phyloP scores from a whole-genome alignment of 1,139 yeast genomes.

The Yarrowia galli region DNA sequence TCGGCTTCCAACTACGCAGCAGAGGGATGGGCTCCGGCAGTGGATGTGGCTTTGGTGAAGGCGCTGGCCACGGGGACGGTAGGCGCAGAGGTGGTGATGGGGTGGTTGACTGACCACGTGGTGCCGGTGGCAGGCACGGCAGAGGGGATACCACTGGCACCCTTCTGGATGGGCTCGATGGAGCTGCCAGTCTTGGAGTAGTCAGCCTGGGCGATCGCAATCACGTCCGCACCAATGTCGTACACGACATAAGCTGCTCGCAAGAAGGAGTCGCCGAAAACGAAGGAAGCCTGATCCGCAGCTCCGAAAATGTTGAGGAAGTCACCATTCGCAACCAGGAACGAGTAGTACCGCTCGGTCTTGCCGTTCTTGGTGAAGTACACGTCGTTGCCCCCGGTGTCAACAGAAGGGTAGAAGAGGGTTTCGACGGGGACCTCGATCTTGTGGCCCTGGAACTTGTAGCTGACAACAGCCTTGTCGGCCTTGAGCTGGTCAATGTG shows the following conservation, averaged over 20 bases:
- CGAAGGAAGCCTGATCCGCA: too few species aligned
- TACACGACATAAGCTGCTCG: constrained; percentile 78
- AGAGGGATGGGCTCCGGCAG: too few species aligned
- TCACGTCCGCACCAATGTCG: constrained; percentile 69
- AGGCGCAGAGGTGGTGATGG: constrained; percentile 27
- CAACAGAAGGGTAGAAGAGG: too few species aligned
- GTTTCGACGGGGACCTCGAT: constrained; percentile 45
- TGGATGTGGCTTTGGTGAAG: too few species aligned
- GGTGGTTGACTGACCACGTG: constrained; percentile 6
- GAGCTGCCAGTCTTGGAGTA: constrained; percentile 5
- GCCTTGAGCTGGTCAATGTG: constrained; percentile 41
- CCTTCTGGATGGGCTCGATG: constrained; percentile 16
- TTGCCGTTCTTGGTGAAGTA: background rate
- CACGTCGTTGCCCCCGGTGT: too few species aligned
- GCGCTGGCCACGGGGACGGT: too few species aligned
- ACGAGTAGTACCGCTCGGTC: background rate
- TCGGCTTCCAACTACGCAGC: too few species aligned
- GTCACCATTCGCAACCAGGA: background rate
- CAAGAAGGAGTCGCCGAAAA: constrained; percentile 77
- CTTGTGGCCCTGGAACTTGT: constrained; percentile 46
- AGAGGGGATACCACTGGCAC: constrained; percentile 10
- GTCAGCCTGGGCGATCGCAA: constrained; percentile 71
- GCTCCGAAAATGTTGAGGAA: too few species aligned
- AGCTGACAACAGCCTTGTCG: constrained; percentile 43
- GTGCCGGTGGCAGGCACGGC: constrained; percentile 5